These are phyloP conservation scores for Cytospora mali DNA, from an alignment of 2,329 filamentous ascomycete genomes.

Conservation along the genomic window DNA sequence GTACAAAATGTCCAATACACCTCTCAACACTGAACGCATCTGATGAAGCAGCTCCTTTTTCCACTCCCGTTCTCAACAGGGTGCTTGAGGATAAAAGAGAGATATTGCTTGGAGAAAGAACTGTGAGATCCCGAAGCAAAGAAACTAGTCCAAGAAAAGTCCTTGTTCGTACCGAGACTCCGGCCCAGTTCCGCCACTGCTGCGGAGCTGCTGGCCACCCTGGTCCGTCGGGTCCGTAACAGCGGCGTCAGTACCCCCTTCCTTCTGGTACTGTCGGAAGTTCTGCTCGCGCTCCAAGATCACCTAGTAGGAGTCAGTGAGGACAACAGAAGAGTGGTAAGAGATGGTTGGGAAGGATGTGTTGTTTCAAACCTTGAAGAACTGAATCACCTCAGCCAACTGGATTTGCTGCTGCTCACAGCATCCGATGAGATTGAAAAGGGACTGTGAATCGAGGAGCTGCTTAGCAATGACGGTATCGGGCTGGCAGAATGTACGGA, in stretches of 20 bases:
- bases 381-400: conserved; percentile 53
- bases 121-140: background rate
- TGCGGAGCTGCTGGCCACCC: background rate
- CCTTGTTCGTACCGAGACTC: conserved; percentile 13
- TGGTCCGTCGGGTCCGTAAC: background rate
- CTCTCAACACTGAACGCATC: background rate
- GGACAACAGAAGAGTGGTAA: background rate
- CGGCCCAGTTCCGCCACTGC: conserved; percentile 18
- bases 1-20: background rate
- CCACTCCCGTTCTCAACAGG: background rate
- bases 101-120: background rate
- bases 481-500: conserved; percentile 61
- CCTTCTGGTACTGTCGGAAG: conserved; percentile 30
- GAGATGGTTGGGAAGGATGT: background rate
- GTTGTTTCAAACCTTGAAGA: conserved; percentile 49
- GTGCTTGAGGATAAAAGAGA: background rate
- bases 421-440: conserved; percentile 54
- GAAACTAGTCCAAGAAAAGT: conserved; percentile 18
- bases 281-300: conserved; percentile 51
- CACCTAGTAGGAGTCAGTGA: conserved; percentile 57
- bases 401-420: conserved; percentile 47
- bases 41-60: too few species aligned
- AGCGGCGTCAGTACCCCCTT: background rate
- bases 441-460: conserved; percentile 54
- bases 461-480: conserved; percentile 62